phyloP scores from a whole-genome alignment of 352 stramenopile species.

The Halophytophthora polymorphica region DNA sequence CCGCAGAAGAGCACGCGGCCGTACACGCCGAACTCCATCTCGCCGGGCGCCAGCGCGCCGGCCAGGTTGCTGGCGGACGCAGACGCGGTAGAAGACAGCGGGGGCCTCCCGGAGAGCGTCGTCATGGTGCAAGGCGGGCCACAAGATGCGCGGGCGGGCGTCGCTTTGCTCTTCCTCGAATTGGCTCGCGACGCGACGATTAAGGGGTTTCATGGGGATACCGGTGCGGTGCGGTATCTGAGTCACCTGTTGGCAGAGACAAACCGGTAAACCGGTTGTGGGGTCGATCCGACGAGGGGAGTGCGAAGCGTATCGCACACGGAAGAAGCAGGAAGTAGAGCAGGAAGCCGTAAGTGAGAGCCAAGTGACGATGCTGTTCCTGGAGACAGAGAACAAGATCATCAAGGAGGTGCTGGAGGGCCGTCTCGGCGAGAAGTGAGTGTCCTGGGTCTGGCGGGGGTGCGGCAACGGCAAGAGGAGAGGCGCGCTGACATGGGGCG shows the following conservation, averaged over 20 bases:
- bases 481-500: not conserved
- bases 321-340: conserved; percentile 11
- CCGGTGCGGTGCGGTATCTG: too few relatives aligned
- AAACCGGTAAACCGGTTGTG: too few relatives aligned
- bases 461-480: too few relatives aligned
- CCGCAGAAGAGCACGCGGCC: conserved; percentile 73
- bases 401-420: conserved; percentile 80
- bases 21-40: conserved; percentile 69
- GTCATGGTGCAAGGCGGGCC: too few relatives aligned
- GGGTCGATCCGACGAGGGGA: not conserved
- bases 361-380: conserved; percentile 61
- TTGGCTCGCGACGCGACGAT: too few relatives aligned
- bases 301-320: conserved; percentile 29
- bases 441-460: conserved; percentile 1
- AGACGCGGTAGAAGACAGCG: conserved; percentile 19
- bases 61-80: conserved; percentile 19
- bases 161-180: too few relatives aligned
- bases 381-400: conserved; percentile 88
- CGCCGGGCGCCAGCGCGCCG: not conserved
- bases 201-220: too few relatives aligned
- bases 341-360: conserved; percentile 4
- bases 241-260: too few relatives aligned
- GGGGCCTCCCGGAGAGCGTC: conserved; percentile 25
- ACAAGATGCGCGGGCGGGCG: too few relatives aligned
- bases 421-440: conserved; percentile 67